These are phyloP conservation scores for Boletus smithii DNA, from an alignment of 1,284 basidiomycete genomes.

Conservation along the genomic window DNA sequence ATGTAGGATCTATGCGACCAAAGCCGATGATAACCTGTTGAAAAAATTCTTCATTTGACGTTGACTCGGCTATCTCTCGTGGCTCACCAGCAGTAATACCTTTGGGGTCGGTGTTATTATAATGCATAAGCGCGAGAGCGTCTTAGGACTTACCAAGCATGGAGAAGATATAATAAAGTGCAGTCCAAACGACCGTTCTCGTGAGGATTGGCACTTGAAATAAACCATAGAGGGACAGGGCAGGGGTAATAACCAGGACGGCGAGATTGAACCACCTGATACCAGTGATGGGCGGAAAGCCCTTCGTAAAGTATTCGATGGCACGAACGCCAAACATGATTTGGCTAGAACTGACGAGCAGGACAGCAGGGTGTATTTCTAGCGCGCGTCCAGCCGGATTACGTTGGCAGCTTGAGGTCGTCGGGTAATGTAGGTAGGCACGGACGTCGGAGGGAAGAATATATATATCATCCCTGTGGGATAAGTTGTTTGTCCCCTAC, in stretches of 20 bases:
- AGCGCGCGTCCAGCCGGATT: background rate
- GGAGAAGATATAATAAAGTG: slow-evolving; percentile 73
- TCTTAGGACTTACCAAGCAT: slow-evolving; percentile 50
- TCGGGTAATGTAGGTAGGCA: slow-evolving; percentile 17
- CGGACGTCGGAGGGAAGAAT: background rate
- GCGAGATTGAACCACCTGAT: slow-evolving; percentile 66
- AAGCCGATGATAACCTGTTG: slow-evolving; percentile 79
- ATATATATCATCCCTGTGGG: slow-evolving; percentile 32
- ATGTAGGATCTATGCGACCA: slow-evolving; percentile 92
- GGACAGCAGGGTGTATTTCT: background rate
- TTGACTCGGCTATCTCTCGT: background rate
- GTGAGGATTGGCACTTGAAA: slow-evolving; percentile 43
- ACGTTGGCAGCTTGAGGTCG: slow-evolving; percentile 9
- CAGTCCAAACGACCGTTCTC: slow-evolving; percentile 57
- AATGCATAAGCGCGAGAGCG: slow-evolving; percentile 10
- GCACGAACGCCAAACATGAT: slow-evolving; percentile 15
- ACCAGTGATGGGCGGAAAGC: slow-evolving; percentile 48
- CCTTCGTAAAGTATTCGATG: slow-evolving; percentile 22
- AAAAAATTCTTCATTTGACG: slow-evolving; percentile 1
- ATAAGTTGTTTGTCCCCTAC: slow-evolving; percentile 13
- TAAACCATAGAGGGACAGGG: slow-evolving; percentile 66
- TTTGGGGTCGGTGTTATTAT: slow-evolving; percentile 18
- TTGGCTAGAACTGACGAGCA: background rate
- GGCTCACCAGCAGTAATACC: slow-evolving; percentile 60
- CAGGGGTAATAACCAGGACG: slow-evolving; percentile 65